A percentile compares a stretch with the other conserved stretches of the same genome.
phyloP scores from a whole-genome alignment of 352 stramenopile genomes.

The Detonula confervacea region DNA sequence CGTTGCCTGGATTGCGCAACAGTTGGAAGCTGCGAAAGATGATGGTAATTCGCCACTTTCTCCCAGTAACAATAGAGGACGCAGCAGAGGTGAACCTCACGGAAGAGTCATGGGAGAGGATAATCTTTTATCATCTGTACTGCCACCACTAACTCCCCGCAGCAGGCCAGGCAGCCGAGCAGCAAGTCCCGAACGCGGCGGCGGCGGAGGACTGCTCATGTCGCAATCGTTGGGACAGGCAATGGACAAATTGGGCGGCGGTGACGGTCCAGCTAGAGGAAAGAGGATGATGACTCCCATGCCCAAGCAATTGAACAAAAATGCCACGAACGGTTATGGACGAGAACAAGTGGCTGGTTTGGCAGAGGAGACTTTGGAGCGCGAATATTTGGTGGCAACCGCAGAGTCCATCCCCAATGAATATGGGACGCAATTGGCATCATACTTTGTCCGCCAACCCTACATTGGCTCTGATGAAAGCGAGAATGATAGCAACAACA shows the following conservation, averaged over 20 bases:
- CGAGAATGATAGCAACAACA: neutral
- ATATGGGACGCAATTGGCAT: conserved; percentile 56
- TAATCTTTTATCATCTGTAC: conserved; percentile 27
- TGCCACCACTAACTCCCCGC: conserved; percentile 29
- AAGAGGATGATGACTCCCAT: conserved; percentile 9
- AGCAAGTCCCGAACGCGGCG: conserved; percentile 26
- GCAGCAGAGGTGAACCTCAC: neutral
- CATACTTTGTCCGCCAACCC: conserved; percentile 63
- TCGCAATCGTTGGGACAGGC: neutral
- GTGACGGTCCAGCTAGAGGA: neutral
- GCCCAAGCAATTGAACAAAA: conserved; percentile 5
- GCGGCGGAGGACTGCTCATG: neutral
- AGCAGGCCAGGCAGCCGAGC: conserved; percentile 15
- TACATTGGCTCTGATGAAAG: conserved; percentile 37
- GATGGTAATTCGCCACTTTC: neutral
- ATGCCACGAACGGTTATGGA: neutral
- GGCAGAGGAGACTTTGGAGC: conserved; percentile 22
- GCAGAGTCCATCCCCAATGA: conserved; percentile 58
- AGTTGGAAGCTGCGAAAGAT: conserved; percentile 5
- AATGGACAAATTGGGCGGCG: neutral
- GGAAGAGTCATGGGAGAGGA: neutral
- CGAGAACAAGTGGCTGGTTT: neutral
- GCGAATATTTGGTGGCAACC: conserved; percentile 51
- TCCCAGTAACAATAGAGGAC: neutral
- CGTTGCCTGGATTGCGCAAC: conserved; percentile 1